Evolutionary conservation across 1,284 basidiomycete genomes (phyloP).

Genomic region (Coniferiporia sulphurascens): DNA sequence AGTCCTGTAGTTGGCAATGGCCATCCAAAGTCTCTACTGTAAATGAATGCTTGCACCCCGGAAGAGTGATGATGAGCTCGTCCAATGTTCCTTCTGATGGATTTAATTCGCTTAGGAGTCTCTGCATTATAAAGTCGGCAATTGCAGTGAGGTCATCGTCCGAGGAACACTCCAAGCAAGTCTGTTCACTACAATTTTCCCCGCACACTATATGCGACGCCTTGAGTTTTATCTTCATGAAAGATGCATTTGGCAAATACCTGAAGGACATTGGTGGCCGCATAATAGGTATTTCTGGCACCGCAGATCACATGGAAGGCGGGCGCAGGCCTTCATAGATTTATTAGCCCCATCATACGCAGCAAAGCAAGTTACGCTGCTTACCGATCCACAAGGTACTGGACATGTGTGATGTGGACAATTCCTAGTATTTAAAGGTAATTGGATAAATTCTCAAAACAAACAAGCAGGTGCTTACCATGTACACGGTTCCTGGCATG

Average conservation of each 20-base stretch:
- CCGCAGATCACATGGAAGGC: conserved; percentile 58
- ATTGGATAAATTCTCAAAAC: background rate
- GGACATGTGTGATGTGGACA: conserved; percentile 55
- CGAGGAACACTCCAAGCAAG: conserved; percentile 49
- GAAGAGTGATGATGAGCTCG: conserved; percentile 56
- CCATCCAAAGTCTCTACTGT: conserved; percentile 71
- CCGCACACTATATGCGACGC: conserved; percentile 50
- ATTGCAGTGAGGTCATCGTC: conserved; percentile 36
- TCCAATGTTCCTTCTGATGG: conserved; percentile 38
- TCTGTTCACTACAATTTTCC: conserved; percentile 55
- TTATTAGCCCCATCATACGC: background rate
- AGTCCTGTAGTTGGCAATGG: conserved; percentile 45
- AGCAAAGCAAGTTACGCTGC: conserved; percentile 23
- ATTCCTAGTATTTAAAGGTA: conserved; percentile 30
- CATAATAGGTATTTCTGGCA: conserved; percentile 48
- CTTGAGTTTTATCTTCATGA: background rate
- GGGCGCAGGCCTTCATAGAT: conserved; percentile 51
- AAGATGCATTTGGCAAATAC: conserved; percentile 32
- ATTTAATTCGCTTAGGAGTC: conserved; percentile 47
- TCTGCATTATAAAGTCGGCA: conserved; percentile 56
- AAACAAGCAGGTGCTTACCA: conserved; percentile 36
- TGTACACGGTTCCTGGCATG: conserved; percentile 57
- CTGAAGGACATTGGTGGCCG: conserved; percentile 65
- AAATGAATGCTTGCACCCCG: conserved; percentile 59
- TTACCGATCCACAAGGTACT: conserved; percentile 67